Base-by-base conservation (phyloP, 768 basidiomycete genomes). In the Termitomyces sp. region DNA sequence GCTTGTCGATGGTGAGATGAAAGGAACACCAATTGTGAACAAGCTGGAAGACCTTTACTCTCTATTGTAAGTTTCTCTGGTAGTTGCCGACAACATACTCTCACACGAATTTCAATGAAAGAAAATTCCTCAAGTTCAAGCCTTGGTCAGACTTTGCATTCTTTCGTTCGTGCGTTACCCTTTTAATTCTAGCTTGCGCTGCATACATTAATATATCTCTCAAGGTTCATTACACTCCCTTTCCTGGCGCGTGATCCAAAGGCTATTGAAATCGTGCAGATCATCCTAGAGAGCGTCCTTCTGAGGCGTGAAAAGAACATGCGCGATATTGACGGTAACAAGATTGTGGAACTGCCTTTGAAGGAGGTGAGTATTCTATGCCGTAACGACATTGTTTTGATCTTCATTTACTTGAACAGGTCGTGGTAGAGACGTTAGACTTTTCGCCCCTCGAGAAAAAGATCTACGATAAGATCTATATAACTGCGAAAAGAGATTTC, bases 1-100 rank as follows among this genome's bases (percentile, higher is more conserved):
- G 7, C 5, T 19, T 24, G 15, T 48, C 41, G 42, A 32, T 47
- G 57, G 26, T 38, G 19, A 8, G 32, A 17, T 40, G 41, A 40
- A 53, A 80, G 88, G 93, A 12, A 98, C 96, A 5, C 96, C 96
- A 0, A 98, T 98, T 56, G 91, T 97, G 53, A 98, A 98, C 66
- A 85, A 87, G 59, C 76, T 96, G 6, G 91, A 95, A 62, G 96
- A 98, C 64, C 75, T 98, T 15, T 93, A 88, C 64, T 95, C 93
- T 1, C 75, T 98, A 1, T 67, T 90, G 82, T 84, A 47, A 54
- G 79, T 62, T 21, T 24, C 51, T 53, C 32, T 37, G 50, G 19
- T 43, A 11, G 37, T 17, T 19, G 26, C 7, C 47, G 2, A 50
- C 35, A 34, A 11, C 3, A 28, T 50, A 38, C 26, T 14, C 28